These are phyloP conservation scores for Suillus americanus DNA, from an alignment of 768 basidiomycete species.

Conservation along the genomic window DNA sequence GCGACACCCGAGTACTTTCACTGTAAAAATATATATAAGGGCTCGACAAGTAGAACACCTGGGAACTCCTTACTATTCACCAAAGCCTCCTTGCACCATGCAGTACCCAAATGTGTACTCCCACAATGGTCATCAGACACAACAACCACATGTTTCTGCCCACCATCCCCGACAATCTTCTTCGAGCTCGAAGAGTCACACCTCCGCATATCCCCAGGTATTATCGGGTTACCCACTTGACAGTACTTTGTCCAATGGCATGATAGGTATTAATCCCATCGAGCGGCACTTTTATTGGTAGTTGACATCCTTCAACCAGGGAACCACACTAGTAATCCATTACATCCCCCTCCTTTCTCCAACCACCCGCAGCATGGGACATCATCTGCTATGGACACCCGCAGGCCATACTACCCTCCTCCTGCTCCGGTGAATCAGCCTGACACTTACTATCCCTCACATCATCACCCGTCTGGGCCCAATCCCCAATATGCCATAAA, in stretches of 20 bases:
- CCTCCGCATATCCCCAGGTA: slow-evolving; percentile 22
- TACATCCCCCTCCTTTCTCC: slow-evolving; percentile 21
- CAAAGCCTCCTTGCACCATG: slow-evolving; percentile 18
- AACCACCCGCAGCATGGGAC: slow-evolving; percentile 20
- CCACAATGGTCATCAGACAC: slow-evolving; percentile 11
- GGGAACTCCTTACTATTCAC: slow-evolving; percentile 10
- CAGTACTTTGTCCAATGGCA: slow-evolving; percentile 20
- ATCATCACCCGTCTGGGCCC: not conserved
- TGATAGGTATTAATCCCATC: slow-evolving; percentile 19
- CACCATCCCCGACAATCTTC: slow-evolving; percentile 17
- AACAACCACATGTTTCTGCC: slow-evolving; percentile 17
- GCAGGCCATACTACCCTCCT: slow-evolving; percentile 19
- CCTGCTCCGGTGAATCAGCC: not conserved
- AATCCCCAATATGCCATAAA: not conserved
- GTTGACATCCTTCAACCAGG: slow-evolving; percentile 22
- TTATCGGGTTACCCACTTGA: slow-evolving; percentile 26
- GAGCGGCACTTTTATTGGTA: not conserved
- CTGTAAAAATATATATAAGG: slow-evolving; percentile 34
- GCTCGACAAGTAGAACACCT: slow-evolving; percentile 13
- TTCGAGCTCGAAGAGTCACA: slow-evolving; percentile 20
- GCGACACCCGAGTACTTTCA: slow-evolving; percentile 34
- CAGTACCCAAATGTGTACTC: slow-evolving; percentile 28
- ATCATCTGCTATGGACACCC: slow-evolving; percentile 17
- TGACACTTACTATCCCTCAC: slow-evolving; percentile 18
- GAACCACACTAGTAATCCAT: slow-evolving; percentile 14